Evolutionary conservation across 2,329 filamentous ascomycete species (phyloP).

Genomic region (Neofusicoccum kwambonambiense): DNA sequence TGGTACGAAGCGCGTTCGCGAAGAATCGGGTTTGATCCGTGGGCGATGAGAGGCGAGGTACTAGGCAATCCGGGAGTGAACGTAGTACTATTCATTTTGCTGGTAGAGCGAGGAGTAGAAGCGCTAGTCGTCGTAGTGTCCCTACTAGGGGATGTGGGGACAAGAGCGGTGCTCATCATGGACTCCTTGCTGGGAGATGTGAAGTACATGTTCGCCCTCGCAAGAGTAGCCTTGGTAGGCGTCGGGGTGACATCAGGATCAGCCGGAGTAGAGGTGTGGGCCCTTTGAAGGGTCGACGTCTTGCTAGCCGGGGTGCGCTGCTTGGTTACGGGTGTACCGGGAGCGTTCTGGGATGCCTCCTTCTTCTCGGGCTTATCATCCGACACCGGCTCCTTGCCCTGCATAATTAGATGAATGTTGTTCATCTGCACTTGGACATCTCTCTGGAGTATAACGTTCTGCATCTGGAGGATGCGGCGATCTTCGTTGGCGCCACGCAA

Average conservation of each 20-base stretch:
- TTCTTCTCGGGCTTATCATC: not conserved
- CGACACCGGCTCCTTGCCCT: not conserved
- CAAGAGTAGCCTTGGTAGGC: not conserved
- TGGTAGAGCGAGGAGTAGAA: not conserved
- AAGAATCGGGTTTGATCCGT: not conserved
- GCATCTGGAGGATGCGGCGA: not conserved
- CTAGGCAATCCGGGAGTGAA: not conserved
- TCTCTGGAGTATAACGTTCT: not conserved
- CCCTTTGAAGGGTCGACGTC: not conserved
- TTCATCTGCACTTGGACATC: not conserved
- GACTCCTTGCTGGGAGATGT: not conserved
- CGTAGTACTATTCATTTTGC: not conserved
- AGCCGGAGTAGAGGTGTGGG: not conserved
- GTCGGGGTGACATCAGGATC: not conserved
- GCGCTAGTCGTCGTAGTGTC: not conserved
- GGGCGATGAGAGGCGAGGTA: not conserved
- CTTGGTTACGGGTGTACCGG: not conserved
- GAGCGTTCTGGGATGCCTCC: not conserved
- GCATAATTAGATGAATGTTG: not conserved
- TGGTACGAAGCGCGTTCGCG: not conserved
- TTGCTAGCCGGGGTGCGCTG: not conserved
- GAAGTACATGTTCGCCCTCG: not conserved
- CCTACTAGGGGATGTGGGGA: no score
- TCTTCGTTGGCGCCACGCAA: not conserved
- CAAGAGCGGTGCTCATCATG: not conserved